Conservation (phyloP, 257 asterid species). For the Primulina huaijiensis region DNA sequence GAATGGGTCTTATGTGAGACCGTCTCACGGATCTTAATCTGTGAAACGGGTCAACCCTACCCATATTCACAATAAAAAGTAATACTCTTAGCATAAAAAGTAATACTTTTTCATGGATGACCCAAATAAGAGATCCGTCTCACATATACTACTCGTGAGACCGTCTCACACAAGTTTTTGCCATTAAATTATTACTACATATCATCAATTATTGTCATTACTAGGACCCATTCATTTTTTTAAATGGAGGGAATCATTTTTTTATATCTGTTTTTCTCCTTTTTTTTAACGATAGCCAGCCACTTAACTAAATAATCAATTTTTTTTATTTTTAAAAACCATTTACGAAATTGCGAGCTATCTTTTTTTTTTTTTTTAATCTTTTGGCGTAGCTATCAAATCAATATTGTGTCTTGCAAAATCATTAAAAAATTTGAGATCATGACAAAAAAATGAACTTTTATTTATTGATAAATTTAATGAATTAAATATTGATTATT, state of each 20-base stretch:
- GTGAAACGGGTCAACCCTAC: no score
- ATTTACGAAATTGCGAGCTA: not conserved
- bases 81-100: no score
- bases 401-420: conserved; percentile 38
- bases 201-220: not conserved
- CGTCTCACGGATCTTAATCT: no score
- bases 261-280: not conserved
- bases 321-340: not conserved
- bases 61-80: no score
- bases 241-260: not conserved
- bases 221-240: not conserved
- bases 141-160: no score
- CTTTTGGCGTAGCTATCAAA: conserved; percentile 19
- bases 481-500: no score
- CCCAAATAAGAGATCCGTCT: no score
- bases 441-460: conserved; percentile 7
- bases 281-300: not conserved
- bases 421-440: conserved; percentile 29
- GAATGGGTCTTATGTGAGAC: no score
- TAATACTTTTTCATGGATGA: no score
- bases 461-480: not conserved
- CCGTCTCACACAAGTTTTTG: no score
- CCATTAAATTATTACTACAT: no score
- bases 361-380: conserved; percentile 17
- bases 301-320: not conserved